phyloP scores from a whole-genome alignment of 2,329 filamentous ascomycete species.

The Fusarium duplospermum region DNA sequence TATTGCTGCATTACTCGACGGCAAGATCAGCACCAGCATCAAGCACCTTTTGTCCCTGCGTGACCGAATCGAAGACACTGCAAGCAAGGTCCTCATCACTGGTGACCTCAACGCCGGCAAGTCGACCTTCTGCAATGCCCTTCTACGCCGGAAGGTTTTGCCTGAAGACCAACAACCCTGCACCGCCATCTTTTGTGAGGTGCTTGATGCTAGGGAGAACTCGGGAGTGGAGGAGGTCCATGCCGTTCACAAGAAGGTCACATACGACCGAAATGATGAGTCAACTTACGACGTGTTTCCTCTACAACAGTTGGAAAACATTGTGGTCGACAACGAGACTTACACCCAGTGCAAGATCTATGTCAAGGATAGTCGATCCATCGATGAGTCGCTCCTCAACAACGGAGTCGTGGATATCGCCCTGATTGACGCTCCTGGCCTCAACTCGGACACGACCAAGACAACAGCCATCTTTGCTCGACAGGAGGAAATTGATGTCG shows the following conservation, averaged over 20 bases:
- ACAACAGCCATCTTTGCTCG: slow-evolving; percentile 97
- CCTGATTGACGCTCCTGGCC: slow-evolving; percentile 92
- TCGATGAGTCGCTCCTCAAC: slow-evolving; percentile 94
- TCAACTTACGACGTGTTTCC: slow-evolving; percentile 91
- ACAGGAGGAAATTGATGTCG: slow-evolving; percentile 98
- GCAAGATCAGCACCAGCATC: slow-evolving; percentile 93
- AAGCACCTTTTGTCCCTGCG: slow-evolving; percentile 88
- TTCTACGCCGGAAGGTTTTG: slow-evolving; percentile 89
- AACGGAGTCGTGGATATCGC: slow-evolving; percentile 99
- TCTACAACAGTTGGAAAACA: slow-evolving; percentile 82
- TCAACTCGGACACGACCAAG: slow-evolving; percentile 96
- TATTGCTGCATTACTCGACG: slow-evolving; percentile 89
- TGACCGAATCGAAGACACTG: slow-evolving; percentile 96
- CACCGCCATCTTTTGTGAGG: slow-evolving; percentile 98
- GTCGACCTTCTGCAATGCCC: slow-evolving; percentile 98
- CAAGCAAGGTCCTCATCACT: slow-evolving; percentile 95
- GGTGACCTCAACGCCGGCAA: slow-evolving; percentile 98
- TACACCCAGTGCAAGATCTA: slow-evolving; percentile 98
- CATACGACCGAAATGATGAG: slow-evolving; percentile 91
- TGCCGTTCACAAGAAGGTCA: slow-evolving; percentile 83
- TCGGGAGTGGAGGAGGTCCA: slow-evolving; percentile 94
- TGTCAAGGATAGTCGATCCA: slow-evolving; percentile 86
- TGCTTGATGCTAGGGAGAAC: slow-evolving; percentile 92
- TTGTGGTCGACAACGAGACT: slow-evolving; percentile 87
- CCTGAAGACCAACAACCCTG: slow-evolving; percentile 98